These are phyloP conservation scores for Lodderomyces jiufengensis DNA, from an alignment of 1,139 yeast species.

Conservation along the genomic window DNA sequence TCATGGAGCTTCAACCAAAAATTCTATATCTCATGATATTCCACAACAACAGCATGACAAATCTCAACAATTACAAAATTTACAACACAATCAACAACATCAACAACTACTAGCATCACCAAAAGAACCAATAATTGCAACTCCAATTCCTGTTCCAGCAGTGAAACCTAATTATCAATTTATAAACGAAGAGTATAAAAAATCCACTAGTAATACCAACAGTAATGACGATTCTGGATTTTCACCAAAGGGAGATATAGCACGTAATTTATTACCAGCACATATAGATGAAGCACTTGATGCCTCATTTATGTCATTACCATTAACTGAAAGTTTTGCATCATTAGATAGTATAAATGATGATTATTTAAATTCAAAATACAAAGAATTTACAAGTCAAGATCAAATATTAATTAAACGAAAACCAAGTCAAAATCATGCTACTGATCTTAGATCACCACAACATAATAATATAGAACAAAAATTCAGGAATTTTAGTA, in stretches of 20 bases:
- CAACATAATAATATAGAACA: constrained; percentile 25
- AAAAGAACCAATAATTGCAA: constrained; percentile 12
- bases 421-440: constrained; percentile 11
- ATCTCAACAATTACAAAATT: neutral
- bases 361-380: constrained; percentile 42
- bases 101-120: neutral
- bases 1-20: constrained; percentile 9
- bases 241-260: no score
- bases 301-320: constrained; percentile 47
- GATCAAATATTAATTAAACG: constrained; percentile 6
- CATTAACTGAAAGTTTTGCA: constrained; percentile 72
- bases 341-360: constrained; percentile 72
- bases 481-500: constrained; percentile 36
- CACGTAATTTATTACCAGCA: no score
- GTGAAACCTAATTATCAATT: constrained; percentile 4
- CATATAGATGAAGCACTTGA: constrained; percentile 15
- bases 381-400: constrained; percentile 26
- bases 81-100: constrained; percentile 1
- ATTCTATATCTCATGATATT: constrained; percentile 8
- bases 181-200: constrained; percentile 16
- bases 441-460: no score
- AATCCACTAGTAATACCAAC: neutral
- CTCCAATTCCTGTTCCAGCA: constrained; percentile 21
- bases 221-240: neutral
- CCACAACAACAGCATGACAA: neutral